Conservation (phyloP, 371 early-diverging fungal genomes). For the Scutellospora calospora region DNA sequence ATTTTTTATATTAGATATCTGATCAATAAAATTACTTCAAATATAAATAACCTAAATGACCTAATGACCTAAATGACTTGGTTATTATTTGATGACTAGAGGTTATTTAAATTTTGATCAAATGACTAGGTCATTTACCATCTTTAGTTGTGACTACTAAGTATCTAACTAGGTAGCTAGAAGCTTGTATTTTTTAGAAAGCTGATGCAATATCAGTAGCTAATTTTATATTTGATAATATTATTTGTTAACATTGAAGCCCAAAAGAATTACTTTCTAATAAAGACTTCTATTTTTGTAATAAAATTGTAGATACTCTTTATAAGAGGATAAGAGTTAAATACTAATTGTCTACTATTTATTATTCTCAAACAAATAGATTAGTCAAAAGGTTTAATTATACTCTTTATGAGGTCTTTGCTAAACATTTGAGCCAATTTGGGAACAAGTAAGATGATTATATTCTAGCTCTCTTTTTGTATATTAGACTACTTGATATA, state of each 20-base stretch:
- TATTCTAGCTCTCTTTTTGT: not conserved
- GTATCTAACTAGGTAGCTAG: not conserved
- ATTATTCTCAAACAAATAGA: not conserved
- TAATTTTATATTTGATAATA: not conserved
- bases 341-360: constrained; percentile 21
- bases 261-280: not conserved
- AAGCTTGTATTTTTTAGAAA: not conserved
- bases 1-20: no score
- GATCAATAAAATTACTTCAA: no score
- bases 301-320: no score
- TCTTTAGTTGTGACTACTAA: not conserved
- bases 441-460: not conserved
- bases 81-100: no score
- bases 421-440: not conserved
- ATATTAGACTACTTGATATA: not conserved
- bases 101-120: no score
- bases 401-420: not conserved
- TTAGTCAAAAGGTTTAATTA: not conserved
- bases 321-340: no score
- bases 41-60: no score
- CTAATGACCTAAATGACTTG: no score
- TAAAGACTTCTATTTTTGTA: no score
- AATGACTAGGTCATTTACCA: no score
- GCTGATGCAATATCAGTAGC: not conserved
- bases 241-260: not conserved